These are phyloP conservation scores for Darksidea phi DNA, from an alignment of 495 filamentous ascomycete genomes.

Conservation along the genomic window DNA sequence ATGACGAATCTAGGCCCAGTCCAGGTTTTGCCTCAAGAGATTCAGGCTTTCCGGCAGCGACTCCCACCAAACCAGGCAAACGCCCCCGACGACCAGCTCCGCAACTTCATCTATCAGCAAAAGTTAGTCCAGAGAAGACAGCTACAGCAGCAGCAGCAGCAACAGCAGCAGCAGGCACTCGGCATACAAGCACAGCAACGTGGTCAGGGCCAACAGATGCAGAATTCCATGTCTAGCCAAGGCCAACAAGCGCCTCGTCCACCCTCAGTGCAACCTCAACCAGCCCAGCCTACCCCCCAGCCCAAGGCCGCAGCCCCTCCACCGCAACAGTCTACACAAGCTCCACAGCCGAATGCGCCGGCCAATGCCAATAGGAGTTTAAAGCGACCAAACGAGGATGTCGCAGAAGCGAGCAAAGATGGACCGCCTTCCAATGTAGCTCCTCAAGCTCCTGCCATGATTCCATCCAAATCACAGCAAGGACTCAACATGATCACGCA, in stretches of 20 bases:
- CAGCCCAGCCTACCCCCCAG: slow-evolving; percentile 14
- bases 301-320: slow-evolving; percentile 11
- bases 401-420: slow-evolving; percentile 55
- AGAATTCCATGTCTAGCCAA: slow-evolving; percentile 34
- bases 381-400: slow-evolving; percentile 66
- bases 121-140: slow-evolving; percentile 15
- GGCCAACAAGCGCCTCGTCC: slow-evolving; percentile 25
- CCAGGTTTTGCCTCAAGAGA: slow-evolving; percentile 32
- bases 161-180: slow-evolving; percentile 24
- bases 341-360: slow-evolving; percentile 25
- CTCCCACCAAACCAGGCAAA: slow-evolving; percentile 8
- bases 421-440: slow-evolving; percentile 27
- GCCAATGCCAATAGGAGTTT: slow-evolving; percentile 42
- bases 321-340: slow-evolving; percentile 23
- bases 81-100: slow-evolving; percentile 23
- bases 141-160: slow-evolving; percentile 45
- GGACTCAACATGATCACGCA: slow-evolving; percentile 46
- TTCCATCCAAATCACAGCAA: slow-evolving; percentile 44
- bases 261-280: slow-evolving; percentile 25
- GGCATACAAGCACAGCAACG: slow-evolving; percentile 33
- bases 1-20: slow-evolving; percentile 7
- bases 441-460: slow-evolving; percentile 43
- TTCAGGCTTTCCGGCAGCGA: slow-evolving; percentile 5
- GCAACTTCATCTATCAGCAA: slow-evolving; percentile 14
- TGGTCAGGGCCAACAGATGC: slow-evolving; percentile 35